Conservation (phyloP, 768 basidiomycete species). For the Lactarius pseudohatsudake region DNA sequence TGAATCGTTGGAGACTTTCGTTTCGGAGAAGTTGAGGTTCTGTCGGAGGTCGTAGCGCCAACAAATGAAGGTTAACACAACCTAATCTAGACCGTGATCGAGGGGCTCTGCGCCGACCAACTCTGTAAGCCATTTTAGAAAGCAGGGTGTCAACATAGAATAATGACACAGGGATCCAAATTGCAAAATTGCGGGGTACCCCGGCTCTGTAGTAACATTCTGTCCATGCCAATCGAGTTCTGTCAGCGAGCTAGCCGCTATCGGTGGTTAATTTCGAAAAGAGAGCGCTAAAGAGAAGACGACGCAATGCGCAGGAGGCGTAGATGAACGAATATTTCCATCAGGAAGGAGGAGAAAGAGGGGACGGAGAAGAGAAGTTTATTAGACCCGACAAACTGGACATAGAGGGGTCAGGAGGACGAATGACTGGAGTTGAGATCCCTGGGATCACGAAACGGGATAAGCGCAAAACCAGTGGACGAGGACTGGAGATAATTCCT, state of each 20-base stretch:
- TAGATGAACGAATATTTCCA: slow-evolving; percentile 30
- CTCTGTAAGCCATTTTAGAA: slow-evolving; percentile 5
- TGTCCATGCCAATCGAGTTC: slow-evolving; percentile 7
- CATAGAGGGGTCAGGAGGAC: slow-evolving; percentile 28
- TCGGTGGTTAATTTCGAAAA: slow-evolving; percentile 21
- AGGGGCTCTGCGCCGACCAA: slow-evolving; percentile 21
- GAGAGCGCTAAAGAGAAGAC: slow-evolving; percentile 19
- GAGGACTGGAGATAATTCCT: slow-evolving; percentile 17
- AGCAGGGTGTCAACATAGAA: slow-evolving; percentile 9
- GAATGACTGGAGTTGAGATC: slow-evolving; percentile 20
- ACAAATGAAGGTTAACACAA: slow-evolving; percentile 19
- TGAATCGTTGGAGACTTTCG: slow-evolving; percentile 13
- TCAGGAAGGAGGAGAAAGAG: slow-evolving; percentile 29
- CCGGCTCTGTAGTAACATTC: slow-evolving; percentile 4
- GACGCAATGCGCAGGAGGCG: slow-evolving; percentile 28
- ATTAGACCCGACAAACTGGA: slow-evolving; percentile 26
- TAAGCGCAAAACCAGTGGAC: slow-evolving; percentile 14
- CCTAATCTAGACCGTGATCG: slow-evolving; percentile 22
- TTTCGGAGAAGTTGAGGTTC: slow-evolving; percentile 18
- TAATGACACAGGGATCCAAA: slow-evolving; percentile 19
- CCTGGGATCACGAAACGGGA: slow-evolving; percentile 24
- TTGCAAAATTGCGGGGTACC: slow-evolving; percentile 23
- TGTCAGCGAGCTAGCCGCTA: slow-evolving; percentile 19
- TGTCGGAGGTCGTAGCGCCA: slow-evolving; percentile 19
- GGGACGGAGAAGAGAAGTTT: slow-evolving; percentile 28